Conservation (phyloP, 345 rosid genomes). For the Murraya koenigii region DNA sequence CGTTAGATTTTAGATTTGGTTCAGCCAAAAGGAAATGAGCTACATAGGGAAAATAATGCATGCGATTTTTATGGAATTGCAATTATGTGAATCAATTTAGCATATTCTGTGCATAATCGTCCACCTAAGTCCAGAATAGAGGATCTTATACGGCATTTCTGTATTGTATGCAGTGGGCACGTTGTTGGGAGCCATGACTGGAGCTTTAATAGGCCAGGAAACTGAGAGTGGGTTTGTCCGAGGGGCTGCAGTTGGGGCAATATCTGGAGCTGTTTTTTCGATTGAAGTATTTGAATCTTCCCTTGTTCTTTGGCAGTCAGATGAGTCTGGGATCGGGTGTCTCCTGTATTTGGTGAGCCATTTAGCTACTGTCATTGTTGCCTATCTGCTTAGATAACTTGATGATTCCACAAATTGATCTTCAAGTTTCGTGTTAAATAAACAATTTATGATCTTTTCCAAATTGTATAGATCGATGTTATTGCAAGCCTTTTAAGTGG, state of each 20-base stretch:
- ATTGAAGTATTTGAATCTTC: slow-evolving; percentile 99
- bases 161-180: slow-evolving; percentile 72
- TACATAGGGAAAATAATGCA: neutral
- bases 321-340: slow-evolving; percentile 87
- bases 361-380: neutral
- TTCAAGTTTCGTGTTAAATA: neutral
- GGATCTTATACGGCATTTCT: slow-evolving; percentile 8
- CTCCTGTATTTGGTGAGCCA: slow-evolving; percentile 86
- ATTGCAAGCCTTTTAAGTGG: slow-evolving; percentile 97
- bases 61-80: neutral
- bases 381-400: neutral
- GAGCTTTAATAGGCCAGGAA: slow-evolving; percentile 99
- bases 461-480: slow-evolving; percentile 78
- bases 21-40: neutral
- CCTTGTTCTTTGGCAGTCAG: slow-evolving; percentile 90
- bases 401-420: neutral
- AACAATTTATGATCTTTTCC: slow-evolving; percentile 16
- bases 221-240: slow-evolving; percentile 97
- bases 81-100: neutral
- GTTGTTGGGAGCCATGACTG: slow-evolving; percentile 95
- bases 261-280: slow-evolving; percentile 98
- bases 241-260: slow-evolving; percentile 98
- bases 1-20: neutral
- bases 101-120: slow-evolving; percentile 4
- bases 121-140: neutral